Conservation (phyloP, 768 basidiomycete species). For the Phlegmacium glaucopus region DNA sequence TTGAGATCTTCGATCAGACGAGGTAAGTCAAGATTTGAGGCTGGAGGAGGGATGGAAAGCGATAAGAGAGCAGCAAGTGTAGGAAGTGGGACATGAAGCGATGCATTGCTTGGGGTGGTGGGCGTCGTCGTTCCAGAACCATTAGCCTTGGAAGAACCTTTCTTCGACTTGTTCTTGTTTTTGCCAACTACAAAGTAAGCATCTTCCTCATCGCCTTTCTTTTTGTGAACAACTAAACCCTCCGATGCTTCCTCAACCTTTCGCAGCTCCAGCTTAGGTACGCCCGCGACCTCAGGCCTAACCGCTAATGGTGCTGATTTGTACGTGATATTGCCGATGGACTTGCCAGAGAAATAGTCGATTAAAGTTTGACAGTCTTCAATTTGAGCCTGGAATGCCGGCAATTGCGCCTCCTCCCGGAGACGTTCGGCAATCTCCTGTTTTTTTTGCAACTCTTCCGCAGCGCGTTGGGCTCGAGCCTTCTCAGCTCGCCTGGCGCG, state of each 20-base stretch:
- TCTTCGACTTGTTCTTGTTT: conserved; percentile 62
- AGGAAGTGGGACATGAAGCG: conserved; percentile 76
- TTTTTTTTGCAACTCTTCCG: conserved; percentile 76
- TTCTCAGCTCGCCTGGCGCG: conserved; percentile 79
- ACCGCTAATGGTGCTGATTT: conserved; percentile 32
- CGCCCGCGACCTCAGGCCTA: conserved; percentile 51
- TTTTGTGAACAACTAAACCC: conserved; percentile 77
- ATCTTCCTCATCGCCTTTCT: conserved; percentile 88
- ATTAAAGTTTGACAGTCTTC: conserved; percentile 96
- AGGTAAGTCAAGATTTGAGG: conserved; percentile 68
- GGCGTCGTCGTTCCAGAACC: conserved; percentile 26
- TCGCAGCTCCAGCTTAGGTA: conserved; percentile 80
- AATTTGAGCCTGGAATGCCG: conserved; percentile 90
- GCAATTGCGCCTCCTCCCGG: conserved; percentile 85
- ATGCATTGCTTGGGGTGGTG: conserved; percentile 17
- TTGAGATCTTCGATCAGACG: conserved; percentile 87
- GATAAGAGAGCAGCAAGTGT: conserved; percentile 84
- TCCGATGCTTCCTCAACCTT: conserved; percentile 74
- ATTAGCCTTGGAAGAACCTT: conserved; percentile 40
- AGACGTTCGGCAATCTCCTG: conserved; percentile 75
- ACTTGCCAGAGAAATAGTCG: conserved; percentile 76
- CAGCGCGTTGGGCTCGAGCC: conserved; percentile 69
- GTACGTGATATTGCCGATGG: conserved; percentile 38
- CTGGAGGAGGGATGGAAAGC: conserved; percentile 89
- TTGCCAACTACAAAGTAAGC: conserved; percentile 76